Evolutionary conservation across 2,329 filamentous ascomycete species (phyloP), one percentile per base, ranked within the genome.

Genomic region (Alternaria triticimaculans): DNA sequence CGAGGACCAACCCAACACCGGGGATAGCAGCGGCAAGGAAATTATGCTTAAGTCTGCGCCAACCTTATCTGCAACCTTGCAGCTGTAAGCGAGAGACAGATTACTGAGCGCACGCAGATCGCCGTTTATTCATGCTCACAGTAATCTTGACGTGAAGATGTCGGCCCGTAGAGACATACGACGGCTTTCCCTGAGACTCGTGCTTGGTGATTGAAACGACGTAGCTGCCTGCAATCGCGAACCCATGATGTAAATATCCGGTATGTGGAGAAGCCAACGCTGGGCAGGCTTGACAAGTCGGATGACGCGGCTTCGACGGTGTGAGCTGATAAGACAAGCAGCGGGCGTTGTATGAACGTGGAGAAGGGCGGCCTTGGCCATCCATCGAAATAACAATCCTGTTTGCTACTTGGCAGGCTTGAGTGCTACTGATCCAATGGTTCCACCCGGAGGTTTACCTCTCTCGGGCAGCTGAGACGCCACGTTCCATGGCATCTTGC

Each of bases 21-120:
- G 72, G 72, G 68, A 60, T 63, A 59, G 58, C 50, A 71, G 72
- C 70, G 72, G 72, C 68, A 67, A 66, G 69, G 67, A 65, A 71
- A 71, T 76, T 78, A 78, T 76, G 76, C 76, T 78, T 78, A 78
- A 77, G 69, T 72, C 28, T 72, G 71, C 67, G 71, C 62, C 71
- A 78, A 76, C 74, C 74, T 78, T 78, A 78, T 77, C 74, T 76
- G 66, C 65, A 67, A 68, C 63, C 70, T 63, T 72, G 68, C 60
- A 72, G 64, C 62, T 62, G 70, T 71, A 72, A 75, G 65, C 71
- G 73, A 74, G 61, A 67, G 66, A 70, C 62, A 70, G 72, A 72
- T 69, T 58, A 60, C 58, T 18, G 41, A 30, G 51, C 51, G 37
- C 37, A 41, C 15, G 57, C 45, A 53, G 56, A 50, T 66, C 26